Conservation (phyloP, 2,329 filamentous ascomycete species). For the Metarhizium anisopliae region DNA sequence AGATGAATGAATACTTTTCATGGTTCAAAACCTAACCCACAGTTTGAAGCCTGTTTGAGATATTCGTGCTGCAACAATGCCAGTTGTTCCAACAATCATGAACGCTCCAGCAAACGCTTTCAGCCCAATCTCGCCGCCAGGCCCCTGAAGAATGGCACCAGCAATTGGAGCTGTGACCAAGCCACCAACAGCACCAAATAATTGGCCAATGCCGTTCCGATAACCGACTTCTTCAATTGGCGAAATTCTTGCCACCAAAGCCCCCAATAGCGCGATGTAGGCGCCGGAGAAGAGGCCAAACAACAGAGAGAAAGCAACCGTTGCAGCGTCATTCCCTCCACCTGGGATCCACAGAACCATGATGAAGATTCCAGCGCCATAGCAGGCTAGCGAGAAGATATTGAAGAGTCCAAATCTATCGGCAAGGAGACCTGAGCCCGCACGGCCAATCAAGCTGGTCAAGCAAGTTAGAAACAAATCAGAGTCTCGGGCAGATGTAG, state of each 20-base stretch:
- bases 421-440: constrained; percentile 12
- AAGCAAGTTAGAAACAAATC: constrained; percentile 1
- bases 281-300: constrained; percentile 23
- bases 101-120: constrained; percentile 12
- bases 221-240: constrained; percentile 45
- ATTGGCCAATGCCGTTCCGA: constrained; percentile 32
- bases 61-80: constrained; percentile 9
- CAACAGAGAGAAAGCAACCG: constrained; percentile 18
- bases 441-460: constrained; percentile 13
- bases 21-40: constrained; percentile 5
- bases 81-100: constrained; percentile 11
- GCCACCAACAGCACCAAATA: constrained; percentile 10
- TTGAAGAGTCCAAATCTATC: constrained; percentile 19
- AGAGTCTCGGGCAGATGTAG: background rate
- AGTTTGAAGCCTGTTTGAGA: constrained; percentile 10
- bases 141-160: constrained; percentile 11
- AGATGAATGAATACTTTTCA: background rate
- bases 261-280: constrained; percentile 17
- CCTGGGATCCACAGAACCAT: constrained; percentile 26
- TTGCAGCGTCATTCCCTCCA: constrained; percentile 9
- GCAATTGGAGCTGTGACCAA: constrained; percentile 13
- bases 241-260: constrained; percentile 35
- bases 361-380: constrained; percentile 23
- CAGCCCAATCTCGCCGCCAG: constrained; percentile 8
- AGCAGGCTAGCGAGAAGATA: constrained; percentile 31